Base-by-base conservation (phyloP, 1,284 basidiomycete genomes). In the Apiotrichum laibachii region DNA sequence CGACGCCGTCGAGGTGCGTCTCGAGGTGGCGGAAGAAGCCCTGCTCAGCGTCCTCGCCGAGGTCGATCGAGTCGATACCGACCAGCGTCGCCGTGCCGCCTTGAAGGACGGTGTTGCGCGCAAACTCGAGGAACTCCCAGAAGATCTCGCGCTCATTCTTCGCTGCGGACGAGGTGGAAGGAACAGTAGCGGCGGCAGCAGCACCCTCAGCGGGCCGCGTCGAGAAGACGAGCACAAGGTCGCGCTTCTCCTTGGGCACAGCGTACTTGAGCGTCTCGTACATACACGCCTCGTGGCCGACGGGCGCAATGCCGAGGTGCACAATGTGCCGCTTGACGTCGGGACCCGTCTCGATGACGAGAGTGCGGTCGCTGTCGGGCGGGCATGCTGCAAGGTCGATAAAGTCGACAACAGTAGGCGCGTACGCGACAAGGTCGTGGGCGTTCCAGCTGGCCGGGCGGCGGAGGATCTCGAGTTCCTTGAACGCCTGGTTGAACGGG, bases 381-480 rank as follows among this genome's bases (percentile, higher is more conserved):
- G 37, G 9, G 21, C 35, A 13, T 18, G 12, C 15, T 1, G 19
- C n/a, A 13, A 50, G 49, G 37, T 50, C 49, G 35, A 50, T 34
- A 37, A 39, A 50, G 49, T 50, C 49, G 19, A 50, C 49, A 15
- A 50, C 21, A 12, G 37, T 50, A 8, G 49, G 49, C 37, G 49
- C 49, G 34, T 37, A 50, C 31, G 49, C 49, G 35, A 50, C 26
- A 5, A 5, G 5, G 11, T 50, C 37, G 22, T 50, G 49, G 2
- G 1, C 9, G 37, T 7, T 16, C 49, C 49, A 50, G 12, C 22
- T 35, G 4, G 49, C 35, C 10, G 35, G 49, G n/a, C 49, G 49
- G 12, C 49, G 49, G 35, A 50, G 34, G 16, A 50, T 50, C 19
- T 50, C 49, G 49, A 50, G 49, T 8, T 50, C 49, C 19, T n/a